phyloP scores from a whole-genome alignment of 805 yeast genomes.

The Yarrowia sp. region DNA sequence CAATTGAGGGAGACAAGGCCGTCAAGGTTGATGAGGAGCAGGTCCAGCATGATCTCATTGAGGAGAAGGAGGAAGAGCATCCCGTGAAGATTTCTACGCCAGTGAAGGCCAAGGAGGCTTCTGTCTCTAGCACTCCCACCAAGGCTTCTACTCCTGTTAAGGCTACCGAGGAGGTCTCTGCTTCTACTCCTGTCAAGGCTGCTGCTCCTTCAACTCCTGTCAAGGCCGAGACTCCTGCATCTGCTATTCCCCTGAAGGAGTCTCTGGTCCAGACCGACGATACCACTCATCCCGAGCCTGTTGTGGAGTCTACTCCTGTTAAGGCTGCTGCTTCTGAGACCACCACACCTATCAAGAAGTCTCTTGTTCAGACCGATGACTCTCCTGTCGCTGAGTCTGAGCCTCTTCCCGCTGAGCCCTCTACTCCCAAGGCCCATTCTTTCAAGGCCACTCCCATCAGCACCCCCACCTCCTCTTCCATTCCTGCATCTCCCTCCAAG shows the following conservation, averaged over 20 bases:
- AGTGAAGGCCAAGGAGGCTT: not conserved
- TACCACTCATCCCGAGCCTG: not conserved
- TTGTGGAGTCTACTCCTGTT: not conserved
- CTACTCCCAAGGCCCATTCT: not conserved
- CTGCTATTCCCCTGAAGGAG: not conserved
- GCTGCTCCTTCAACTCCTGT: not conserved
- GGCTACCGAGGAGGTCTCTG: too few relatives aligned
- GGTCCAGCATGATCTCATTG: not conserved
- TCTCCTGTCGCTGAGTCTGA: not conserved
- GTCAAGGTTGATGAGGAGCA: not conserved
- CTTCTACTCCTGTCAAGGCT: not conserved
- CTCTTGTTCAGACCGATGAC: not conserved
- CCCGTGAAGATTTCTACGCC: not conserved
- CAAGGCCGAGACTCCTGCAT: not conserved
- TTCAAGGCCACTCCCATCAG: not conserved
- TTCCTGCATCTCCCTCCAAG: slow-evolving; percentile 1
- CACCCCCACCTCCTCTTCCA: not conserved
- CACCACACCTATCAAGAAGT: not conserved
- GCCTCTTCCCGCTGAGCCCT: not conserved
- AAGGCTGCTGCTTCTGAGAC: not conserved
- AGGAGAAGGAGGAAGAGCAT: not conserved
- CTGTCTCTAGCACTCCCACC: not conserved
- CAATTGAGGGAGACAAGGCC: not conserved
- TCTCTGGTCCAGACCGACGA: not conserved
- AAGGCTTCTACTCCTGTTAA: not conserved